Evolutionary conservation across 2,329 filamentous ascomycete species (phyloP), one percentile per base, ranked within the genome.

Genomic region (Venturia aucupariae): DNA sequence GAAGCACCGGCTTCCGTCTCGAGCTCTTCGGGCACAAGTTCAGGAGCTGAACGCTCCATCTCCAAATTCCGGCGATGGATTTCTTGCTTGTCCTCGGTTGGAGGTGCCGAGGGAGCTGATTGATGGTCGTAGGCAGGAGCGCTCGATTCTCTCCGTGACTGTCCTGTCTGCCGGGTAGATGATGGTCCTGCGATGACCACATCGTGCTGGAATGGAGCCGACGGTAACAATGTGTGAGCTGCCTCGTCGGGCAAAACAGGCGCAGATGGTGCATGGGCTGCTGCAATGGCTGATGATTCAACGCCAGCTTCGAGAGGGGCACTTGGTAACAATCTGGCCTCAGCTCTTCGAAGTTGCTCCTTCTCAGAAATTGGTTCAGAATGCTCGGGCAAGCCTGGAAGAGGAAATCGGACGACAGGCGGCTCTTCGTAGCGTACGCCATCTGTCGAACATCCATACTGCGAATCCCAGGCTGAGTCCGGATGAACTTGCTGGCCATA

Each of bases 251-350:
- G 42, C 39, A 65, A 32, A 30, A 38, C 57, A 6, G 75, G 75
- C 3, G 75, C 75, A 10, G 74, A 76, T 7, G 75, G 69, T 17
- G 69, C 70, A 61, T 75, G 71, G 35, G 67, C 67, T 17, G 67
- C 67, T 30, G 65, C 73, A 13, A 75, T 72, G 5, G 78, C 78
- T 19, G 78, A 77, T 41, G 80, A 77, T 41, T 69, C 68, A 3
- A 70, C 71, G 13, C 60, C 7, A 82, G 83, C 11, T 80, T 77
- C 79, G 15, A 89, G 83, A 17, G 90, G 92, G 70, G 87, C 86
- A 71, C 92, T 96, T 2, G 93, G 93, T 27, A 97, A 76, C 5
- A 97, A 78, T 59, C 87, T 84, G 68, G 88, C 84, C 76, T 97
- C 92, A 48, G 90, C 91, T 65, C 85, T 84, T 59, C 87, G 84